A percentile compares a stretch with the other conserved stretches of the same genome.
Evolutionary conservation across 2,329 filamentous ascomycete species (phyloP).

Genomic region (Aspergillus persii): DNA sequence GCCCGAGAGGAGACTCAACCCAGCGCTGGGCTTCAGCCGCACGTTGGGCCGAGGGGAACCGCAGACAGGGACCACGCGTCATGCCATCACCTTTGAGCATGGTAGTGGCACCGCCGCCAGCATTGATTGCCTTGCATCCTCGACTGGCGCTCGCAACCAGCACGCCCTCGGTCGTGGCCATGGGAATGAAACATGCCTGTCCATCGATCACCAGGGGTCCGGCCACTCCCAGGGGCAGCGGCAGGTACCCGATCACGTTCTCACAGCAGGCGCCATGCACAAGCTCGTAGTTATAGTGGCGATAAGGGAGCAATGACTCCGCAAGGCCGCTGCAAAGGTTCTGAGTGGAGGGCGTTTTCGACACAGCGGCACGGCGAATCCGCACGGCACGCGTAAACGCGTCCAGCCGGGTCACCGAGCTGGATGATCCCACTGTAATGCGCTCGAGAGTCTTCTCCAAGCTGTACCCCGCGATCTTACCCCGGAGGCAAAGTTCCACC

Average conservation of each 20-base stretch:
- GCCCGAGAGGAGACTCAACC: constrained; percentile 74
- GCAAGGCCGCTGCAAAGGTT: no score
- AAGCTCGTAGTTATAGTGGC: constrained; percentile 91
- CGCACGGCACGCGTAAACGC: constrained; percentile 72
- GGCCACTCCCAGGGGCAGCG: constrained; percentile 88
- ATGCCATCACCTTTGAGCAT: constrained; percentile 95
- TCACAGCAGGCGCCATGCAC: constrained; percentile 97
- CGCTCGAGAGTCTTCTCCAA: constrained; percentile 70
- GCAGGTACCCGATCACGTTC: constrained; percentile 95
- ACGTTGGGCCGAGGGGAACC: constrained; percentile 83
- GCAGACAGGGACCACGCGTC: constrained; percentile 93
- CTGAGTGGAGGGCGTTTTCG: constrained; percentile 48
- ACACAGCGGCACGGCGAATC: constrained; percentile 41
- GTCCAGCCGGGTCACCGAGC: constrained; percentile 46
- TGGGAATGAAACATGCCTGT: constrained; percentile 92
- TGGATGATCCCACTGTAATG: constrained; percentile 66
- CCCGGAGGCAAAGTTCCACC: constrained; percentile 75
- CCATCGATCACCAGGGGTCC: constrained; percentile 92
- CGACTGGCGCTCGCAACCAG: constrained; percentile 89
- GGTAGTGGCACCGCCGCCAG: constrained; percentile 86
- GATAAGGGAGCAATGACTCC: constrained; percentile 64
- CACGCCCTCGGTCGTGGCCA: constrained; percentile 98
- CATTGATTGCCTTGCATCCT: constrained; percentile 97
- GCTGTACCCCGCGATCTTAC: constrained; percentile 94
- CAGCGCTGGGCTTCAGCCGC: constrained; percentile 93